Conservation (phyloP, 139 green algal species). For the Asterochloris sp. region DNA sequence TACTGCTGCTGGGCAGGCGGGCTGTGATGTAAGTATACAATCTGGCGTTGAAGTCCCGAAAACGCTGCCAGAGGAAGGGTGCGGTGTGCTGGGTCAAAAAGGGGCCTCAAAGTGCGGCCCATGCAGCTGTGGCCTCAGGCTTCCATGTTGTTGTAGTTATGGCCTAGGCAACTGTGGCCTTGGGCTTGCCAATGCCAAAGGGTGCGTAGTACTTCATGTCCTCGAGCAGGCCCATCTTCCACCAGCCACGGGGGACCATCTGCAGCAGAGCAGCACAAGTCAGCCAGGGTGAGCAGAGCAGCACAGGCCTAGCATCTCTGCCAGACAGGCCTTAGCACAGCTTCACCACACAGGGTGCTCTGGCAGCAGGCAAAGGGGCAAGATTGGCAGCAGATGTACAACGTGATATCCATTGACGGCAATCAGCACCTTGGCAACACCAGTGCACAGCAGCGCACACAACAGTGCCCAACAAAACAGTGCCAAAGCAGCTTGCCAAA, state of each 20-base stretch:
- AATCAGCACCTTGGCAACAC: not conserved
- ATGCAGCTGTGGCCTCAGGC: no score
- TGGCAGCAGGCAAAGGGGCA: not conserved
- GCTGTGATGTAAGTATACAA: no score
- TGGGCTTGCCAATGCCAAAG: conserved; percentile 29
- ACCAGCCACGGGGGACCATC: conserved; percentile 57
- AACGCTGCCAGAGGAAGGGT: no score
- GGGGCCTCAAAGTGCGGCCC: no score
- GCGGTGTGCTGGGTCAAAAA: no score
- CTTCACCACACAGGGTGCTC: not conserved
- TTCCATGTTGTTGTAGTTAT: not conserved
- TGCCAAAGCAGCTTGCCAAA: not conserved
- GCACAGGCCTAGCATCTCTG: not conserved
- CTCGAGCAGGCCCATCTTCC: conserved; percentile 37
- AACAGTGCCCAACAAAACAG: no score
- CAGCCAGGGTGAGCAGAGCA: not conserved
- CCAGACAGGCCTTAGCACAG: not conserved
- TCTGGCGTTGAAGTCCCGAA: no score
- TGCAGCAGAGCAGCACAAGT: conserved; percentile 9
- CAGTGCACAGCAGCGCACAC: no score
- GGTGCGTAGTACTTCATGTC: conserved; percentile 54
- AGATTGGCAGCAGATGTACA: not conserved
- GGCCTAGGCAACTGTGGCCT: conserved; percentile 32
- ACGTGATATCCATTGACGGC: not conserved
- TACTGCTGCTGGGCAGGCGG: no score